phyloP scores from a whole-genome alignment of 2,329 filamentous ascomycete genomes.

The Setomelanomma holmii region DNA sequence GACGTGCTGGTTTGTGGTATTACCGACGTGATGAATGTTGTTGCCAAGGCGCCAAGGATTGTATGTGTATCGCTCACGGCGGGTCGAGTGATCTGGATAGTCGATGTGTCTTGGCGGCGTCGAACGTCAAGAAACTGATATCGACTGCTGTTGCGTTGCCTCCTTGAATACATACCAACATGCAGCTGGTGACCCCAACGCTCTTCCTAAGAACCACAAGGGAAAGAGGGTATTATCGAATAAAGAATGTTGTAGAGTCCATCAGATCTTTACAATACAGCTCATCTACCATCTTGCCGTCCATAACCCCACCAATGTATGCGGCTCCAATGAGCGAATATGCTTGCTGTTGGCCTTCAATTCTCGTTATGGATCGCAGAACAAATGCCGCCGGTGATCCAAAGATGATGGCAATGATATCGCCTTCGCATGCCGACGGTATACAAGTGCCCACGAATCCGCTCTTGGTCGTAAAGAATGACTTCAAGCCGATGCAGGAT shows the following conservation, averaged over 20 bases:
- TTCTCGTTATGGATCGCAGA: background rate
- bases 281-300: slow-evolving; percentile 4
- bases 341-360: background rate
- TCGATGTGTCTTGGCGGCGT: background rate
- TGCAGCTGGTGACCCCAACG: too few relatives aligned
- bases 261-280: slow-evolving; percentile 5
- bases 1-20: slow-evolving; percentile 14
- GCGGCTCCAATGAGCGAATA: background rate
- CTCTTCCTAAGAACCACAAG: too few relatives aligned
- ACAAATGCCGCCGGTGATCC: slow-evolving; percentile 4
- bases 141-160: too few relatives aligned
- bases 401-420: slow-evolving; percentile 2
- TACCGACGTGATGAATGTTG: background rate
- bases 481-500: background rate
- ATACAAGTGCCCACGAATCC: slow-evolving; percentile 3
- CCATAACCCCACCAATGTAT: slow-evolving; percentile 3
- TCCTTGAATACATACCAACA: too few relatives aligned
- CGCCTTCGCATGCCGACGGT: background rate
- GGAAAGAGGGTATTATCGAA: background rate
- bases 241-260: slow-evolving; percentile 3
- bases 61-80: background rate
- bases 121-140: too few relatives aligned
- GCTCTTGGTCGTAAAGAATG: background rate
- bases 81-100: background rate
- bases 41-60: background rate